Evolutionary conservation across 352 stramenopile species (phyloP), one percentile per base, ranked within the genome.

Genomic region (Globisporangium irregulare): DNA sequence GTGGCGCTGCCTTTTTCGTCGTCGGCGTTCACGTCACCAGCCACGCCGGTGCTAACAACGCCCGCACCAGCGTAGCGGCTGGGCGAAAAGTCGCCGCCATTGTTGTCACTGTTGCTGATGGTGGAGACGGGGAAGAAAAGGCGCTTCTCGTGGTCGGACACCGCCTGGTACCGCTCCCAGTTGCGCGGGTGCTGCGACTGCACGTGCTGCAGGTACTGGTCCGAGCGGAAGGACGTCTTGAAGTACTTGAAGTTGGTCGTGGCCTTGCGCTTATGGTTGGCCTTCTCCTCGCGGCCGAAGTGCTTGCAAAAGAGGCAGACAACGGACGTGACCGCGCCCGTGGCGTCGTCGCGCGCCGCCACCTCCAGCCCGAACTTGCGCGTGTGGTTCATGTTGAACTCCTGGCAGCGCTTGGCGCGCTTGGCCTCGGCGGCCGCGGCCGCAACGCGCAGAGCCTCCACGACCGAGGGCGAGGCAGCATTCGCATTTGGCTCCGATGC

Each of bases 151-250:
- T 78, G 69, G 18, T 88, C 70, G 0, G 72, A 73, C 27, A 74
- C 73, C 1, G 64, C 55, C n/a, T 83, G 70, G 62, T 91, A 91
- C 41, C 66, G 65, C 32, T 64, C 59, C 83, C 81, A 91, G 53
- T 71, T 74, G 57, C 70, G 56, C 60, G 74, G 68, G 67, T 91
- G 83, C 54, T 83, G 82, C 54, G 85, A 70, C n/a, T 76, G 59
- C 59, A 88, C 72, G 80, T 91, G 83, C 69, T 91, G 83, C 68
- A 86, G 48, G 73, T 90, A 91, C 74, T 90, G 83, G 69, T 91
- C 81, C 41, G 83, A 90, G 59, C 83, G 78, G 66, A 90, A 91
- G 7, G 74, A 75, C 50, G 75, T 73, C 29, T 82, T 82, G 61
- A 90, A 91, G 68, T 86, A 90, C 64, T 90, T 89, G 70, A 87